Conservation (phyloP, 2,329 filamentous ascomycete species). For the Colletotrichum sp. region DNA sequence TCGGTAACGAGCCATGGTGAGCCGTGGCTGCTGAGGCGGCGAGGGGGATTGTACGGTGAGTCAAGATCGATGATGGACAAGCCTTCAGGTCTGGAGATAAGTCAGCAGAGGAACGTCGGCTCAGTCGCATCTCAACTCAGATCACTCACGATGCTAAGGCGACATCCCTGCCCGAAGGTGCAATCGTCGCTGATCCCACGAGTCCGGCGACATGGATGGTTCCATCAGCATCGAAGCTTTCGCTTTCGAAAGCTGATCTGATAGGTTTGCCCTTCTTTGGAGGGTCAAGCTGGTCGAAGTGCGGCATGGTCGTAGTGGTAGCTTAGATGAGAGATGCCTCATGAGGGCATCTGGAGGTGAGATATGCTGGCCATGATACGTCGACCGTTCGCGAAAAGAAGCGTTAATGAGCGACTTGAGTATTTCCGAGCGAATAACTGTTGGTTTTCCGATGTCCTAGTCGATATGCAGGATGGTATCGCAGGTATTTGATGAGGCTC, state of each 20-base stretch:
- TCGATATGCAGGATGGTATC: not conserved
- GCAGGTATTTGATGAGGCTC: slow-evolving; percentile 5
- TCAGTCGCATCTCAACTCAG: not conserved
- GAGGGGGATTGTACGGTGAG: slow-evolving; percentile 84
- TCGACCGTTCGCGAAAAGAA: not conserved
- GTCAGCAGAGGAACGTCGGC: not conserved
- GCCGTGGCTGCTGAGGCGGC: slow-evolving; percentile 80
- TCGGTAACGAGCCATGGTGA: slow-evolving; percentile 95
- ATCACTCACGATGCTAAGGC: slow-evolving; percentile 77
- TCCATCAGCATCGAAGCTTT: slow-evolving; percentile 85
- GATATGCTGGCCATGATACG: slow-evolving; percentile 16
- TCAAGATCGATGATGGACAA: slow-evolving; percentile 92
- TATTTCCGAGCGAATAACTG: not conserved
- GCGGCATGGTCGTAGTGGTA: slow-evolving; percentile 47
- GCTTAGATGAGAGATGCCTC: slow-evolving; percentile 19
- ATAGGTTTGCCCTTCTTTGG: slow-evolving; percentile 64
- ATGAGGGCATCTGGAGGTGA: slow-evolving; percentile 16
- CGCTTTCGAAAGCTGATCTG: slow-evolving; percentile 79
- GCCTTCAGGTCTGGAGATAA: slow-evolving; percentile 69
- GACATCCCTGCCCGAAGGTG: slow-evolving; percentile 87
- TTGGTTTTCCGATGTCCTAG: not conserved
- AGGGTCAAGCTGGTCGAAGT: slow-evolving; percentile 50
- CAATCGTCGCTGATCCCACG: slow-evolving; percentile 91
- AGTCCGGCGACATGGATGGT: slow-evolving; percentile 82
- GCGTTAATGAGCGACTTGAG: not conserved